These are phyloP conservation scores for Sporothrix dimorphospora DNA, from an alignment of 2,329 filamentous ascomycete species.

Conservation along the genomic window DNA sequence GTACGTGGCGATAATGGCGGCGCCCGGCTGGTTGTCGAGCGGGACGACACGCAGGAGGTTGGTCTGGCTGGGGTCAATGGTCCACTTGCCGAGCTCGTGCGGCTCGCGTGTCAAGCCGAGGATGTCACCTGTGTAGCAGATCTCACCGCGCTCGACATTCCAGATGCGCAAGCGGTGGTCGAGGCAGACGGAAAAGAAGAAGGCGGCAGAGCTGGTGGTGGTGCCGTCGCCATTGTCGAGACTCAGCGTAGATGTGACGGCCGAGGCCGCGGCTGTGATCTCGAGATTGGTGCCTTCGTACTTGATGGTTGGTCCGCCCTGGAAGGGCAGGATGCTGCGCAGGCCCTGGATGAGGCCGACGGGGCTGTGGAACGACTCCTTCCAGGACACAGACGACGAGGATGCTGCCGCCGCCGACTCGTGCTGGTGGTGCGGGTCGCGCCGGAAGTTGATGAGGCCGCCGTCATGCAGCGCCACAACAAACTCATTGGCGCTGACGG, in stretches of 20 bases:
- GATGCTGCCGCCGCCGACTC: background rate
- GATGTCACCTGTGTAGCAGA: constrained; percentile 77
- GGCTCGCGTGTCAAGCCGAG: constrained; percentile 67
- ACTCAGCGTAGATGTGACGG: constrained; percentile 57
- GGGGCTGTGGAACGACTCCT: constrained; percentile 72
- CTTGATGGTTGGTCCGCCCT: constrained; percentile 64
- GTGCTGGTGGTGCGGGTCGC: constrained; percentile 52
- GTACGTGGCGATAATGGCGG: constrained; percentile 72
- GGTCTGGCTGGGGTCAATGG: constrained; percentile 76
- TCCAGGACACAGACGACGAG: constrained; percentile 53
- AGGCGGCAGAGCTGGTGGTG: constrained; percentile 37
- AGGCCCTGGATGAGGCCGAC: constrained; percentile 72
- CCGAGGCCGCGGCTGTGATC: constrained; percentile 67
- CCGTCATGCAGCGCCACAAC: constrained; percentile 82
- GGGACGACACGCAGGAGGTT: constrained; percentile 76
- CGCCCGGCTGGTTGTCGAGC: constrained; percentile 48
- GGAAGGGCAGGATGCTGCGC: constrained; percentile 67
- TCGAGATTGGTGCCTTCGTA: constrained; percentile 69
- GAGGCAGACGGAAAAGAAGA: constrained; percentile 78
- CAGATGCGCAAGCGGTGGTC: constrained; percentile 89
- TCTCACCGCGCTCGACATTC: constrained; percentile 80
- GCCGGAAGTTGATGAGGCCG: constrained; percentile 71
- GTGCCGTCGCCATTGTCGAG: constrained; percentile 47
- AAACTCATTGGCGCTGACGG: constrained; percentile 72
- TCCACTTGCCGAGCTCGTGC: constrained; percentile 72